These are phyloP conservation scores for Aeschynomene evenia DNA, from an alignment of 306 rosid species.

Conservation along the genomic window DNA sequence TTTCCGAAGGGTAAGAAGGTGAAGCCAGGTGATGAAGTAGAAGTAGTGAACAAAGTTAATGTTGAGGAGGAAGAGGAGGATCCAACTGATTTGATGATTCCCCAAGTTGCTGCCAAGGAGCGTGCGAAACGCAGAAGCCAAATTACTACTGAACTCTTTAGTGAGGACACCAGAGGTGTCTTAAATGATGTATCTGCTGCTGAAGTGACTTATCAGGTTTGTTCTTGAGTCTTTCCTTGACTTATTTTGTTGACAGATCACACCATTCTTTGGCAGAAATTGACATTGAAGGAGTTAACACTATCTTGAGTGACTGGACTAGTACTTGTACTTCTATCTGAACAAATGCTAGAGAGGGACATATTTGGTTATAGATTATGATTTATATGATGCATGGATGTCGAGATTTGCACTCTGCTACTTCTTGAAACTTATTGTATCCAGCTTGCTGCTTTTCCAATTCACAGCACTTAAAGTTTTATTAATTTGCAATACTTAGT, in stretches of 20 bases:
- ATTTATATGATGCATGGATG: neutral
- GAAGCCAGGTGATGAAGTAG: conserved; percentile 49
- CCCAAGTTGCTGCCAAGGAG: conserved; percentile 65
- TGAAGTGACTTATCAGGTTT: conserved; percentile 65
- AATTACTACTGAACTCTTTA: conserved; percentile 51
- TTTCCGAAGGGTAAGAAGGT: conserved; percentile 93
- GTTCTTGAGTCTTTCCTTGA: conserved; percentile 3
- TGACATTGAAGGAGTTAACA: neutral
- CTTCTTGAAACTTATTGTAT: neutral
- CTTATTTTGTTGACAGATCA: neutral
- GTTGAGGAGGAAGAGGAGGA: conserved; percentile 32
- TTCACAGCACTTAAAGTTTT: neutral
- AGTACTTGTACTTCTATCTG: neutral
- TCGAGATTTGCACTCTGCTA: neutral
- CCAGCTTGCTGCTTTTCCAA: conserved; percentile 1
- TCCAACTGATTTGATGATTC: conserved; percentile 36
- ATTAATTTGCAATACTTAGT: neutral
- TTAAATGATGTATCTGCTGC: conserved; percentile 48
- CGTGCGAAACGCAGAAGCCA: conserved; percentile 56
- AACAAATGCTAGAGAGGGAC: neutral
- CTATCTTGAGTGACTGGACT: neutral
- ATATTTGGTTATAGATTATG: neutral
- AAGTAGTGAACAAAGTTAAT: conserved; percentile 26
- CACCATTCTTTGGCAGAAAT: neutral
- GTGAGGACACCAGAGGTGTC: conserved; percentile 47